Conservation (phyloP, 768 basidiomycete species). For the Suillus spraguei region DNA sequence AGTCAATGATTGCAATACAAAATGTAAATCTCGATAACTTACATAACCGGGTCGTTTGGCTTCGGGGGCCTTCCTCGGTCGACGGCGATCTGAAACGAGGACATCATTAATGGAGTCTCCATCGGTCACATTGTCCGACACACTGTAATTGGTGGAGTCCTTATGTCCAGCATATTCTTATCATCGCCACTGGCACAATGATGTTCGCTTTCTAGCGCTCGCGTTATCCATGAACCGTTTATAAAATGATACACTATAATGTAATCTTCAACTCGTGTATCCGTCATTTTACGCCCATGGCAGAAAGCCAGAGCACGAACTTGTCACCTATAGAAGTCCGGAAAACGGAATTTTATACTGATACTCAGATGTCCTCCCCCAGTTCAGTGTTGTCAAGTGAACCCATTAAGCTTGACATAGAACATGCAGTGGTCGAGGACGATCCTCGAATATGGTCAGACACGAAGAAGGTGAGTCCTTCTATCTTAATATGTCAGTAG, state of each 20-base stretch:
- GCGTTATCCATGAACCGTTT: background rate
- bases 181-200: background rate
- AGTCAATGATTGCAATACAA: background rate
- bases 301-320: constrained; percentile 6
- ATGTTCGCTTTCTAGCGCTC: background rate
- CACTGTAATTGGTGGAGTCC: background rate
- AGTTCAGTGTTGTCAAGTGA: background rate
- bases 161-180: background rate
- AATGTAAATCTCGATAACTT: background rate
- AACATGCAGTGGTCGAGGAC: constrained; percentile 47
- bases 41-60: background rate
- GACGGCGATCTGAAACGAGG: background rate
- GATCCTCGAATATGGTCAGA: constrained; percentile 64
- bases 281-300: background rate
- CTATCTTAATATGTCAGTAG: background rate
- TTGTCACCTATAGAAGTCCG: constrained; percentile 1
- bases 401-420: constrained; percentile 30
- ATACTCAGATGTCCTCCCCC: background rate
- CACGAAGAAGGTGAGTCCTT: constrained; percentile 51
- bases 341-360: background rate
- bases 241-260: background rate
- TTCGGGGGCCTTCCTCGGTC: background rate
- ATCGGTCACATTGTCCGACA: constrained; percentile 2
- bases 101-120: background rate
- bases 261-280: background rate